Evolutionary conservation across 1,284 basidiomycete species (phyloP).

Genomic region (Tilletiopsis washingtonensis): DNA sequence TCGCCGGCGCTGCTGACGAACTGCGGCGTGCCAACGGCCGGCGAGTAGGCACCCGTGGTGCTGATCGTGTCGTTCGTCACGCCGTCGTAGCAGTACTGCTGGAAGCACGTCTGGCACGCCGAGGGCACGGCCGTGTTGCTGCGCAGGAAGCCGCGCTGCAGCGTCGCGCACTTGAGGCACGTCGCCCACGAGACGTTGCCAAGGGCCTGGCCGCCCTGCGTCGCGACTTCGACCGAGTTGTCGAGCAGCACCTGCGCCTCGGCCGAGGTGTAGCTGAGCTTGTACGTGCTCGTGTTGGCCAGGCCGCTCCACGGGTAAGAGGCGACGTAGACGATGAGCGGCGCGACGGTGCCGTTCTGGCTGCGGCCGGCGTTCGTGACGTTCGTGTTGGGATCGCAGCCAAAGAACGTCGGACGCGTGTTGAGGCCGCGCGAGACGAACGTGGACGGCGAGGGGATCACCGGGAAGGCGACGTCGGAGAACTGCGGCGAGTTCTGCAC

Average conservation of each 20-base stretch:
- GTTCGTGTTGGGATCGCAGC: conserved; percentile 54
- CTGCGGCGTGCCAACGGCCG: conserved; percentile 28
- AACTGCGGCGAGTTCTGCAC: conserved; percentile 15
- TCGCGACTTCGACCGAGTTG: conserved; percentile 36
- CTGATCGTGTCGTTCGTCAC: conserved; percentile 19
- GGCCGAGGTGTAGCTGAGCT: conserved; percentile 45
- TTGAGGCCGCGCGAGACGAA: conserved; percentile 62
- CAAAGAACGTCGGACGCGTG: conserved; percentile 66
- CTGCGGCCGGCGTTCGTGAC: conserved; percentile 24
- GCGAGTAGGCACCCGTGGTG: conserved; percentile 20
- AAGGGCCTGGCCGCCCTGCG: conserved; percentile 18
- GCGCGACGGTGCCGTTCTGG: conserved; percentile 43
- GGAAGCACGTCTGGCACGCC: conserved; percentile 28
- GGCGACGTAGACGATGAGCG: conserved; percentile 51
- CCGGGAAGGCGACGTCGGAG: conserved; percentile 47
- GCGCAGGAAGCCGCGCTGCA: conserved; percentile 37
- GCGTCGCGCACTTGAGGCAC: conserved; percentile 36
- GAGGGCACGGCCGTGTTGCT: conserved; percentile 15
- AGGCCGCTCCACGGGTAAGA: conserved; percentile 50
- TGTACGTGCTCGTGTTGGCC: conserved; percentile 36
- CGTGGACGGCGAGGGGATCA: conserved; percentile 51
- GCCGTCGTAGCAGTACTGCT: conserved; percentile 45
- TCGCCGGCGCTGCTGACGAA: conserved; percentile 28
- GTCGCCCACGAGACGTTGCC: conserved; percentile 24
- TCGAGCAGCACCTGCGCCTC: conserved; percentile 35